Base-by-base conservation (phyloP, 768 basidiomycete species). In the Wakefieldia striispora region DNA sequence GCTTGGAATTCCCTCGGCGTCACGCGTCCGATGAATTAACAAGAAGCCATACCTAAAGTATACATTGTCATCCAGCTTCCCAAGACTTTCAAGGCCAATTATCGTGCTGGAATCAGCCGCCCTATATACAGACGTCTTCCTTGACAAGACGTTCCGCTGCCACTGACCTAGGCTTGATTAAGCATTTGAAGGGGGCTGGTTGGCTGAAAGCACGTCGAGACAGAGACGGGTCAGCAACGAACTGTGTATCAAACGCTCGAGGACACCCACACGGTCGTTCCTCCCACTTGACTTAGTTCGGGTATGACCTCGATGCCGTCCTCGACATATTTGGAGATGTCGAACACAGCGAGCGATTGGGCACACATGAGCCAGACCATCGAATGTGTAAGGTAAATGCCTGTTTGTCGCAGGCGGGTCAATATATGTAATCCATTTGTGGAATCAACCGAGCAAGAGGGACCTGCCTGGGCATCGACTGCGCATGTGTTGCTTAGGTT, bases 241-340 rank as follows among this genome's bases (percentile, higher is more conserved):
- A 13, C 6, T 9, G 10, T 8, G 6, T 26, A 6, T 29, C 6
- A 2, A 13, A 29, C 10, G 12, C 29, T 29, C 29, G 29, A 29
- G 29, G 4, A 29, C 29, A 13, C 11, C 29, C 0, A 59, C 59
- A 52, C 6, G 5, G 56, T 29, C 23, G 47, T 49, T 4, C 21
- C 54, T 8, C 59, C 59, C 4, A 45, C 54, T 35, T 41, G 40
- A 38, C 74, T 73, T 42, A 75, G 71, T 46, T 78, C 74, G 4
- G 78, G 77, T 0, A 72, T 69, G 23, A 78, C 62, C 17, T 72
- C 72, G 1, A 67, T 57, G 1, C 75, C 76, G 17, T 74, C 67
- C 46, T 71, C 71, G 1, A 74, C 54, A 0, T 56, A 64, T 33
- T 74, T 76, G 13, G 63, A 62, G 19, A 80, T 70, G 27, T 77